phyloP scores from a whole-genome alignment of 2,329 filamentous ascomycete species.

The Monilinia fructicola region DNA sequence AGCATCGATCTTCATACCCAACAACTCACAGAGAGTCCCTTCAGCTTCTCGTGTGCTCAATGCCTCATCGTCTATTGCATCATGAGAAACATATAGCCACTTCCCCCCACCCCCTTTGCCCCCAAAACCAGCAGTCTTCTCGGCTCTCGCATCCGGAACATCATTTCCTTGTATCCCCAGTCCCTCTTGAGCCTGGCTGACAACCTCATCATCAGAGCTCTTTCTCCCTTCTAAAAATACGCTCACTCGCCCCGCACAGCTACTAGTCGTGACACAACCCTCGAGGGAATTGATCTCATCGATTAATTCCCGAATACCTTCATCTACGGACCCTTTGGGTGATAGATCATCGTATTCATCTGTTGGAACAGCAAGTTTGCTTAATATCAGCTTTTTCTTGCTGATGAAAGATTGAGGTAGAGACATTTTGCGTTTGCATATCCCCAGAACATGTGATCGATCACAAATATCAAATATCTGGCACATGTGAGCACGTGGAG shows the following conservation, averaged over 20 bases:
- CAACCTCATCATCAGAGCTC: constrained; percentile 21
- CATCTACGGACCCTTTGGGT: constrained; percentile 85
- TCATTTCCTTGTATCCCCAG: constrained; percentile 27
- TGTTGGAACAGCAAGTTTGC: constrained; percentile 65
- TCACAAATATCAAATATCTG: neutral
- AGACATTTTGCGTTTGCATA: constrained; percentile 5
- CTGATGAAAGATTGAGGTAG: constrained; percentile 48
- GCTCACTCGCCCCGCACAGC: constrained; percentile 82
- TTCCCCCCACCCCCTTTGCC: constrained; percentile 82
- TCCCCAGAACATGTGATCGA: neutral
- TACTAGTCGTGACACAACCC: constrained; percentile 87
- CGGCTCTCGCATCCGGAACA: constrained; percentile 28
- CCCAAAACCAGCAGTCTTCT: constrained; percentile 53
- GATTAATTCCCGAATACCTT: constrained; percentile 74
- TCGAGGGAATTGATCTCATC: constrained; percentile 71
- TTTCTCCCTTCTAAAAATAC: constrained; percentile 82
- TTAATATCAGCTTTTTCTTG: constrained; percentile 73
- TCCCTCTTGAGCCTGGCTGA: constrained; percentile 18
- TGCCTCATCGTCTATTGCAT: constrained; percentile 52
- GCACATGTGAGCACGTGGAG: constrained; percentile 15
- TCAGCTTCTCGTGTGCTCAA: constrained; percentile 30
- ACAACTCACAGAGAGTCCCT: constrained; percentile 36
- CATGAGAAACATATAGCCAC: constrained; percentile 89
- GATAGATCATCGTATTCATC: constrained; percentile 77
- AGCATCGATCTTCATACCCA: constrained; percentile 46